A percentile compares a stretch with the other conserved stretches of the same genome.
phyloP scores from a whole-genome alignment of 768 basidiomycete genomes.

The Hemileccinum rubropunctum region DNA sequence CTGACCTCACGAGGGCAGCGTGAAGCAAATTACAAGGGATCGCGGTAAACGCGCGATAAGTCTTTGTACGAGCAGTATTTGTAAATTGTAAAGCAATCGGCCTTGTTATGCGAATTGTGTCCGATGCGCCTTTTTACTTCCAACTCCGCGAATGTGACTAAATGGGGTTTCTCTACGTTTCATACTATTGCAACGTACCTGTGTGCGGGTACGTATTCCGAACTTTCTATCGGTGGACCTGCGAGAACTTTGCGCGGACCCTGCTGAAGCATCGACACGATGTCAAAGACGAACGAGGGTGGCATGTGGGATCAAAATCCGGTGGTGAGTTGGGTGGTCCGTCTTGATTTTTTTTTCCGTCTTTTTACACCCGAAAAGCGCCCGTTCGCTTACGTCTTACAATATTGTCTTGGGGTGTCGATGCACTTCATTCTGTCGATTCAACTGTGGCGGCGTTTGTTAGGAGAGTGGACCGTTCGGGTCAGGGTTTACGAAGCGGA shows the following conservation, averaged over 20 bases:
- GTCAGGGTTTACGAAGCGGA: constrained; percentile 1
- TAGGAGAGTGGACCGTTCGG: constrained; percentile 6
- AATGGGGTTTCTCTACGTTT: background rate
- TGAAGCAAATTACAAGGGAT: constrained; percentile 4
- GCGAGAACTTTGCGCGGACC: background rate
- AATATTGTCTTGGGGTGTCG: background rate
- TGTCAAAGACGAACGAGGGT: constrained; percentile 13
- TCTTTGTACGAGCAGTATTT: no score
- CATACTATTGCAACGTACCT: background rate
- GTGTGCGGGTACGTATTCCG: background rate
- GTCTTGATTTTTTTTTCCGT: background rate
- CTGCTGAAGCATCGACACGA: background rate
- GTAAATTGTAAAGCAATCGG: no score
- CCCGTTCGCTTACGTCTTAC: constrained; percentile 14
- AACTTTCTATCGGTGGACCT: background rate
- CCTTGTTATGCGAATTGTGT: no score
- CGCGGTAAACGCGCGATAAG: background rate
- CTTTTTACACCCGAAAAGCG: background rate
- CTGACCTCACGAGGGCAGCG: constrained; percentile 12
- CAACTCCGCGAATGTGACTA: constrained; percentile 21
- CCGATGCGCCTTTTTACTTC: constrained; percentile 1
- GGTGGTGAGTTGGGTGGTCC: constrained; percentile 4
- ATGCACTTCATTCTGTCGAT: background rate
- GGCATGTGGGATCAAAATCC: constrained; percentile 19
- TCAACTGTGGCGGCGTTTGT: background rate